Conservation (phyloP, 495 filamentous ascomycete species). For the Tuber calosporum region DNA sequence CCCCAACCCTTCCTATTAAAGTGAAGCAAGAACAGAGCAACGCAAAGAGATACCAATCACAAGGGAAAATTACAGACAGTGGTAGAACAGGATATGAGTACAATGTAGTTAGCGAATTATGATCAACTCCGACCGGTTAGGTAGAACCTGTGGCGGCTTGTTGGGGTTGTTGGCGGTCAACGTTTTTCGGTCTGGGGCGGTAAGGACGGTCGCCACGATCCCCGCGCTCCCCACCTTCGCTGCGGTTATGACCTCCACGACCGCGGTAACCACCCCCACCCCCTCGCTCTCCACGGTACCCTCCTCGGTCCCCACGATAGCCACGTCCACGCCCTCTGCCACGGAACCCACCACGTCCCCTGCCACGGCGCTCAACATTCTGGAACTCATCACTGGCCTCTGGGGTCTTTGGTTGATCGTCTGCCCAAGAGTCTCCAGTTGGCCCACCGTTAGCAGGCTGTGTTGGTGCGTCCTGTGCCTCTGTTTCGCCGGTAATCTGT, state of each 20-base stretch:
- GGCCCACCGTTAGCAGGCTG: conserved; percentile 12
- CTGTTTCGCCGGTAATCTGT: conserved; percentile 15
- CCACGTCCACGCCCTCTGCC: conserved; percentile 28
- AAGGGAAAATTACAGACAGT: conserved; percentile 11
- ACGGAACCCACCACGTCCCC: conserved; percentile 14
- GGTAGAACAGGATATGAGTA: conserved; percentile 6
- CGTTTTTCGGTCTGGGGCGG: conserved; percentile 9
- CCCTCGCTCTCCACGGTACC: conserved; percentile 28
- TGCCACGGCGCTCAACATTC: conserved; percentile 32
- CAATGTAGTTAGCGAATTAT: conserved; percentile 1
- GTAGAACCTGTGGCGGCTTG: conserved; percentile 23
- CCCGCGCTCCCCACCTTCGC: conserved; percentile 15
- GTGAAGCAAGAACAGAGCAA: conserved; percentile 3
- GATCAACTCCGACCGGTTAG: conserved; percentile 8
- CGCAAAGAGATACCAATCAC: conserved; percentile 4
- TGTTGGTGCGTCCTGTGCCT: background rate
- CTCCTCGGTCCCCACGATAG: conserved; percentile 35
- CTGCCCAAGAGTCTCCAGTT: conserved; percentile 19
- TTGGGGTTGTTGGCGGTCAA: conserved; percentile 21
- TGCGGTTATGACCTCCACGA: conserved; percentile 20
- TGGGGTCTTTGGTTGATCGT: conserved; percentile 28
- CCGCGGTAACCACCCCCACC: conserved; percentile 30
- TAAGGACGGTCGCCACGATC: conserved; percentile 5
- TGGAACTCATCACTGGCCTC: conserved; percentile 30
- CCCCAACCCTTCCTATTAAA: background rate